Evolutionary conservation across 805 yeast species (phyloP).

Genomic region (Candida ascalaphidarum): DNA sequence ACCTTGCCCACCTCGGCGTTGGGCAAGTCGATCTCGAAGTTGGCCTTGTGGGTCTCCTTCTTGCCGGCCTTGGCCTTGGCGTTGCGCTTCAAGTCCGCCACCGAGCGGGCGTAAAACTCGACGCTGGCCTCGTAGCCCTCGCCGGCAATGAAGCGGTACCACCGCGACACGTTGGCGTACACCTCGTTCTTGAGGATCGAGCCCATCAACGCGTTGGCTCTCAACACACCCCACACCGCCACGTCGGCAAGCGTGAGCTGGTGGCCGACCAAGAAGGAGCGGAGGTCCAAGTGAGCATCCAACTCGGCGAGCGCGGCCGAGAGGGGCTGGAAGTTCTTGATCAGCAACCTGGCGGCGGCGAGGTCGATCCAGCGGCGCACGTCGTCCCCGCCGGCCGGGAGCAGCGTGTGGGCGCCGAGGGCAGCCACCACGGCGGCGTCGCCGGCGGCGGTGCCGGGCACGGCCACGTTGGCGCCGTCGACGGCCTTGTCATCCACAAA

Average conservation of each 20-base stretch:
- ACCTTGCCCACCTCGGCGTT: conserved; percentile 92
- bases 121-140: conserved; percentile 62
- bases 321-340: conserved; percentile 84
- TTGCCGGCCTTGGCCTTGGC: conserved; percentile 53
- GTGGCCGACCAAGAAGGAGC: conserved; percentile 70
- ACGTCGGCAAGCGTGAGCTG: conserved; percentile 70
- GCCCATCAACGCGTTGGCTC: conserved; percentile 91
- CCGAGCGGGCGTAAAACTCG: conserved; percentile 56
- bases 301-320: conserved; percentile 69
- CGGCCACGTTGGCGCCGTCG: conserved; percentile 37
- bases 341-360: conserved; percentile 59
- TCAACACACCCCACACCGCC: conserved; percentile 86
- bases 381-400: conserved; percentile 11
- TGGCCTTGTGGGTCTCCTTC: conserved; percentile 89
- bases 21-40: conserved; percentile 85
- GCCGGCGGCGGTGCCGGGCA: conserved; percentile 29
- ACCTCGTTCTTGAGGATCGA: conserved; percentile 80
- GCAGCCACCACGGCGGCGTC: conserved; percentile 38
- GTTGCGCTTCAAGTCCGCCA: conserved; percentile 65
- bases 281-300: conserved; percentile 76
- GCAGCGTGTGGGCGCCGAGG: conserved; percentile 48
- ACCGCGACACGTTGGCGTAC: conserved; percentile 82
- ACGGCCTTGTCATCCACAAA: conserved; percentile 61
- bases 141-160: conserved; percentile 76
- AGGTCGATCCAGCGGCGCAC: conserved; percentile 59